phyloP scores from a whole-genome alignment of 83 land plant genomes.

The Thuja plicata region DNA sequence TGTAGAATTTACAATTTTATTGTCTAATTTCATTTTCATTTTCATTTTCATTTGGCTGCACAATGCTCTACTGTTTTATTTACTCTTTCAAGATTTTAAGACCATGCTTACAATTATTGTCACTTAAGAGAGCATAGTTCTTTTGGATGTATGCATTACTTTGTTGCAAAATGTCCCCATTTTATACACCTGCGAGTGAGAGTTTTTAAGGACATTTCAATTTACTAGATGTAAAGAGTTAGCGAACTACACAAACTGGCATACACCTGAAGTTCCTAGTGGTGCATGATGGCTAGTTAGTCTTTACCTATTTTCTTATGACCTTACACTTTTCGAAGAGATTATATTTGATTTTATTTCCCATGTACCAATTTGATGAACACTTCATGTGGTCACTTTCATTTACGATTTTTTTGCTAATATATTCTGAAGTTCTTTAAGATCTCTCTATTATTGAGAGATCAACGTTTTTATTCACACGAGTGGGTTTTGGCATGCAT shows the following conservation, averaged over 20 bases:
- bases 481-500: background rate
- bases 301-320: no score
- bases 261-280: no score
- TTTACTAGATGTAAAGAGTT: background rate
- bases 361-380: background rate
- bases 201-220: background rate
- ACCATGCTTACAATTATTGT: background rate
- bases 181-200: background rate
- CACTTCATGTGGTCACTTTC: background rate
- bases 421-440: background rate
- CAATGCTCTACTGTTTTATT: background rate
- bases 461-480: background rate
- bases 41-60: background rate
- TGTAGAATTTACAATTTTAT: background rate
- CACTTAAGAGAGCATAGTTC: background rate
- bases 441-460: background rate
- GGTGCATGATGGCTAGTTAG: no score
- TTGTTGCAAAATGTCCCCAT: background rate
- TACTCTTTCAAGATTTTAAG: background rate
- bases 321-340: background rate
- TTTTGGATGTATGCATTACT: background rate
- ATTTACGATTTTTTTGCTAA: background rate
- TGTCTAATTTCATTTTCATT: no score
- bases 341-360: background rate
- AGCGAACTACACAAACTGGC: background rate